These are phyloP conservation scores for Colletotrichum cordylinicola DNA, from an alignment of 2,329 filamentous ascomycete genomes.

Conservation along the genomic window DNA sequence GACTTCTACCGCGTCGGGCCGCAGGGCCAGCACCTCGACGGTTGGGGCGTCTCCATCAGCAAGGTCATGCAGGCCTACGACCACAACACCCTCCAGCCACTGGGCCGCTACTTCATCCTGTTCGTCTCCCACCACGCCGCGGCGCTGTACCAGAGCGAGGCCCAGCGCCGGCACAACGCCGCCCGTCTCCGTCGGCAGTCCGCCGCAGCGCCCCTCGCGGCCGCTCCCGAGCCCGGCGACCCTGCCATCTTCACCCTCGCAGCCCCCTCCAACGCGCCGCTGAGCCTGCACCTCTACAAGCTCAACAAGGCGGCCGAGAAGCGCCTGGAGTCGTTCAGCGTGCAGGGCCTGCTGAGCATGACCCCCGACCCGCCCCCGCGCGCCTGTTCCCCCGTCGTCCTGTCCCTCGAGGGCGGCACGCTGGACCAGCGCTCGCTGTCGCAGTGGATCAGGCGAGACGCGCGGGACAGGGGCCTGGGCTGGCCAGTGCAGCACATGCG, in stretches of 20 bases:
- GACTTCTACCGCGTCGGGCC: slow-evolving; percentile 75
- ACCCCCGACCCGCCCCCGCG: slow-evolving; percentile 21
- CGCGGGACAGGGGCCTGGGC: slow-evolving; percentile 35
- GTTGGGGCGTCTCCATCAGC: slow-evolving; percentile 69
- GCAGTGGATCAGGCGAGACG: slow-evolving; percentile 47
- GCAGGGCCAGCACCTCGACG: slow-evolving; percentile 67
- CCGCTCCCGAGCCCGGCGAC: slow-evolving; percentile 49
- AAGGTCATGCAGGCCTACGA: slow-evolving; percentile 72
- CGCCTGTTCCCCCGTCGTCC: slow-evolving; percentile 35
- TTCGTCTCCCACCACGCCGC: slow-evolving; percentile 69
- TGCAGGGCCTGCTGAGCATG: slow-evolving; percentile 17
- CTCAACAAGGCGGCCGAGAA: slow-evolving; percentile 32
- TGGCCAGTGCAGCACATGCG: slow-evolving; percentile 25
- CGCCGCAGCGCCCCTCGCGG: slow-evolving; percentile 38
- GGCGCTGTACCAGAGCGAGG: slow-evolving; percentile 63
- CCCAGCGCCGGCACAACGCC: slow-evolving; percentile 41
- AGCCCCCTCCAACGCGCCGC: slow-evolving; percentile 40
- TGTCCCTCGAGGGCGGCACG: slow-evolving; percentile 39
- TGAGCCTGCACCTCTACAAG: slow-evolving; percentile 21
- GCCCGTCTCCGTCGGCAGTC: slow-evolving; percentile 37
- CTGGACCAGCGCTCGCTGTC: slow-evolving; percentile 33
- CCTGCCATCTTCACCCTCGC: slow-evolving; percentile 54
- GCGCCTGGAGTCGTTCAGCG: slow-evolving; percentile 15
- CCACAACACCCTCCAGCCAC: slow-evolving; percentile 64
- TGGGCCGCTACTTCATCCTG: slow-evolving; percentile 72